Conservation (phyloP, 148 eudicot genomes). For the Rhododendron henanense region DNA sequence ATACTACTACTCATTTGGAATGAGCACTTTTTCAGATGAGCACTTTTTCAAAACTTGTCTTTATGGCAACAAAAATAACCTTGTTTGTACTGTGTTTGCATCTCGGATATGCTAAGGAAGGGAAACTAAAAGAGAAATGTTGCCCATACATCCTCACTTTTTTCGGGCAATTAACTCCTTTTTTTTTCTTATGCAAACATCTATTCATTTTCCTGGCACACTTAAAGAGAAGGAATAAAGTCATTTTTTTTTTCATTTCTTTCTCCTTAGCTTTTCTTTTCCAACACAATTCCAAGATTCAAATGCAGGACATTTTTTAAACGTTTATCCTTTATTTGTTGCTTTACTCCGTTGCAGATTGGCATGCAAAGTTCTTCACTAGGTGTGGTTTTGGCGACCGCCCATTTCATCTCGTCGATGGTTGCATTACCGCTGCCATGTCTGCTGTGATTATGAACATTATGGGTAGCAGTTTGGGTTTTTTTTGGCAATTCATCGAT, state of each 20-base stretch:
- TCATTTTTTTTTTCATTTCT: background rate
- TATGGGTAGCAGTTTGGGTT: conserved; percentile 69
- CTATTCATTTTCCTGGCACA: background rate
- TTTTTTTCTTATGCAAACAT: background rate
- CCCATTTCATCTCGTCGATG: conserved; percentile 62
- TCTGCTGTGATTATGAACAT: conserved; percentile 68
- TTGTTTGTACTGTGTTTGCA: background rate
- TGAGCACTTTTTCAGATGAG: no score
- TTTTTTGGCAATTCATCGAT: conserved; percentile 57
- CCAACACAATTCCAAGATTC: background rate
- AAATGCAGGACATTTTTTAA: background rate
- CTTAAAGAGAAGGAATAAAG: background rate
- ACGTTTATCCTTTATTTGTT: background rate
- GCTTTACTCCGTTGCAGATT: conserved; percentile 34
- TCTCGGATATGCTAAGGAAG: no score
- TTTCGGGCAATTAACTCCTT: background rate
- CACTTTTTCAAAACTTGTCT: background rate
- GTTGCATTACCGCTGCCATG: conserved; percentile 57
- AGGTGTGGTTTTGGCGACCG: conserved; percentile 67
- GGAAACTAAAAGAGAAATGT: background rate
- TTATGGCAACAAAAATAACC: background rate
- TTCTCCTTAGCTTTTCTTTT: background rate
- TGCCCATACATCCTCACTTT: background rate
- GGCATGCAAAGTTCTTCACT: conserved; percentile 76
- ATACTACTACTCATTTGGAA: conserved; percentile 27